Evolutionary conservation across 345 rosid genomes (phyloP).

Genomic region (Populus alba): DNA sequence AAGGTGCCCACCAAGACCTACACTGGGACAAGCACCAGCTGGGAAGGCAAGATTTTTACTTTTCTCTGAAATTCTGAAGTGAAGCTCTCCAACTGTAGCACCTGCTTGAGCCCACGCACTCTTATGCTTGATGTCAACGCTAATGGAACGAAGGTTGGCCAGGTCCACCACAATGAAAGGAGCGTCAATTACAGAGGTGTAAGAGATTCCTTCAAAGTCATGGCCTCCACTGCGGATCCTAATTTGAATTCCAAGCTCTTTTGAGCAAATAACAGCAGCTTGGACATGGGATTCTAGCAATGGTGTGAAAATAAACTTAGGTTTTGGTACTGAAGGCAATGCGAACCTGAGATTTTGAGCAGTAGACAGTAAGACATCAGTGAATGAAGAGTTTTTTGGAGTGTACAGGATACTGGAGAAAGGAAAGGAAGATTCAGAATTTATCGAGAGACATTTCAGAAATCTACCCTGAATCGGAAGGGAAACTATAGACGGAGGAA

Average conservation of each 20-base stretch:
- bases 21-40: slow-evolving; percentile 10
- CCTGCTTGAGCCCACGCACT: slow-evolving; percentile 26
- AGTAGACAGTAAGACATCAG: slow-evolving; percentile 13
- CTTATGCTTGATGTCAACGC: background rate
- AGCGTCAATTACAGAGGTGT: background rate
- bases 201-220: slow-evolving; percentile 23
- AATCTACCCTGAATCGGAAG: slow-evolving; percentile 7
- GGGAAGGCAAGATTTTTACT: slow-evolving; percentile 23
- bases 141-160: slow-evolving; percentile 9
- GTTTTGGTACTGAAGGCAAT: slow-evolving; percentile 23
- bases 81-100: slow-evolving; percentile 22
- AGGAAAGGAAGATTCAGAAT: slow-evolving; percentile 16
- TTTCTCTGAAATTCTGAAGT: slow-evolving; percentile 10
- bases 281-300: slow-evolving; percentile 30
- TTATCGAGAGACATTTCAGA: slow-evolving; percentile 17
- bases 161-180: slow-evolving; percentile 21
- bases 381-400: slow-evolving; percentile 21
- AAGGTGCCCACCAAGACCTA: slow-evolving; percentile 22
- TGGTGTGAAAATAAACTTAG: slow-evolving; percentile 26
- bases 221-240: slow-evolving; percentile 30
- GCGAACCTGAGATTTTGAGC: slow-evolving; percentile 30
- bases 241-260: slow-evolving; percentile 15
- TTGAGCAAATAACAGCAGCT: slow-evolving; percentile 24
- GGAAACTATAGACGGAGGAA: slow-evolving; percentile 5
- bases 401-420: slow-evolving; percentile 24